Evolutionary conservation across 768 basidiomycete genomes (phyloP).

Genomic region (Leccinum fibrillosum): DNA sequence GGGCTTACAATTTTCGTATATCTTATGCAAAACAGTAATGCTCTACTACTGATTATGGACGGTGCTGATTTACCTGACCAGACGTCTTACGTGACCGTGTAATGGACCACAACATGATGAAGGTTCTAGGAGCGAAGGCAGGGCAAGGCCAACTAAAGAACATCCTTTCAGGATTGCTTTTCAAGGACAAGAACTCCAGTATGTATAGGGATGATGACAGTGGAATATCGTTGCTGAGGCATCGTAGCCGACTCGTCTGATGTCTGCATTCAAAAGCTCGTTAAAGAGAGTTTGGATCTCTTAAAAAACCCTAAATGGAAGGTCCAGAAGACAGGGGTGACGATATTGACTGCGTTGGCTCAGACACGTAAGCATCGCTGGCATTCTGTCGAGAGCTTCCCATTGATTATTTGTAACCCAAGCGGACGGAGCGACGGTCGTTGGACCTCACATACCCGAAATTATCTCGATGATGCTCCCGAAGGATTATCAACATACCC

Average conservation of each 20-base stretch:
- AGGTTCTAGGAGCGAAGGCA: constrained; percentile 16
- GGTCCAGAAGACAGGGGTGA: constrained; percentile 21
- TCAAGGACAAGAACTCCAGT: constrained; percentile 12
- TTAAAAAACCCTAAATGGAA: constrained; percentile 9
- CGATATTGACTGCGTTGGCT: constrained; percentile 19
- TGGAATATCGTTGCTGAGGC: neutral
- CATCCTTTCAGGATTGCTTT: constrained; percentile 19
- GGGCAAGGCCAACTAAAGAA: constrained; percentile 10
- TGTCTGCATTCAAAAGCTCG: constrained; percentile 3
- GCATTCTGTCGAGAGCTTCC: neutral
- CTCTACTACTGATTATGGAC: neutral
- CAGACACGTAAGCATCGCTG: constrained; percentile 12
- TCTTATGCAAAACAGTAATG: constrained; percentile 19
- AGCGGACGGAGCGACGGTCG: neutral
- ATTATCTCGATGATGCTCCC: neutral
- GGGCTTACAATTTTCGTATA: constrained; percentile 22
- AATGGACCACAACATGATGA: constrained; percentile 11
- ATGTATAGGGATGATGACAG: neutral
- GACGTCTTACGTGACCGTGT: constrained; percentile 15
- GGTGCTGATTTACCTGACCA: constrained; percentile 1
- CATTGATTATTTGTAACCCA: neutral
- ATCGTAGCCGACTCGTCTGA: neutral
- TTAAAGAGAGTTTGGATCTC: constrained; percentile 6
- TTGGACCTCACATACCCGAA: neutral
- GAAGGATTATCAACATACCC: neutral